A percentile compares a stretch with the other conserved stretches of the same genome.
Evolutionary conservation across 495 filamentous ascomycete species (phyloP).

Genomic region (Lindgomyces ingoldianus): DNA sequence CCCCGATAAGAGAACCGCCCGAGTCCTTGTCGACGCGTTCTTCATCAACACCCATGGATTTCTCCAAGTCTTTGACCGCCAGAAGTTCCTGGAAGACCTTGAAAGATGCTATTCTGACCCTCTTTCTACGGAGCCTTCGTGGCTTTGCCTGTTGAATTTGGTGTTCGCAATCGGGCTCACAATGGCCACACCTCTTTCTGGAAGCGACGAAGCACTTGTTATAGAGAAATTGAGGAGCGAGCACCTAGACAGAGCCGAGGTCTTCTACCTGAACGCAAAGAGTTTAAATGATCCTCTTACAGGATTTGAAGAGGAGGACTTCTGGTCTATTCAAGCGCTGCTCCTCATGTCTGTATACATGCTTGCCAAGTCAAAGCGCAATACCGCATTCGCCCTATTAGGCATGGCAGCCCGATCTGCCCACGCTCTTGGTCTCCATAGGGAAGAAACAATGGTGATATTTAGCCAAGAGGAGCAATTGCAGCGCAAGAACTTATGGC

Average conservation of each 20-base stretch:
- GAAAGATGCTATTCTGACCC: constrained; percentile 58
- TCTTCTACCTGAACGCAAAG: constrained; percentile 62
- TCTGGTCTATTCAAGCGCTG: constrained; percentile 64
- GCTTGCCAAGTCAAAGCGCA: constrained; percentile 58
- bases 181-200: constrained; percentile 55
- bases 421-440: constrained; percentile 61
- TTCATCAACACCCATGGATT: constrained; percentile 64
- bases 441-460: constrained; percentile 60
- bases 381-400: constrained; percentile 62
- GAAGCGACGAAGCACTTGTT: constrained; percentile 51
- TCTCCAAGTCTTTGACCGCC: constrained; percentile 56
- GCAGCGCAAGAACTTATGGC: constrained; percentile 59
- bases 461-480: constrained; percentile 50
- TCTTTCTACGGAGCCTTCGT: constrained; percentile 50
- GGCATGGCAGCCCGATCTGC: constrained; percentile 66
- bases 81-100: constrained; percentile 51
- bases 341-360: constrained; percentile 63
- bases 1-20: constrained; percentile 56
- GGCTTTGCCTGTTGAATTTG: constrained; percentile 59
- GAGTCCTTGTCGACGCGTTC: constrained; percentile 58
- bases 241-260: constrained; percentile 54
- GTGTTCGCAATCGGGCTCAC: constrained; percentile 62
- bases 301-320: constrained; percentile 63
- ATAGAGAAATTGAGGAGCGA: constrained; percentile 53
- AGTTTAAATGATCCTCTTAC: constrained; percentile 54